Evolutionary conservation across 345 rosid genomes (phyloP).

Genomic region (Murraya koenigii): DNA sequence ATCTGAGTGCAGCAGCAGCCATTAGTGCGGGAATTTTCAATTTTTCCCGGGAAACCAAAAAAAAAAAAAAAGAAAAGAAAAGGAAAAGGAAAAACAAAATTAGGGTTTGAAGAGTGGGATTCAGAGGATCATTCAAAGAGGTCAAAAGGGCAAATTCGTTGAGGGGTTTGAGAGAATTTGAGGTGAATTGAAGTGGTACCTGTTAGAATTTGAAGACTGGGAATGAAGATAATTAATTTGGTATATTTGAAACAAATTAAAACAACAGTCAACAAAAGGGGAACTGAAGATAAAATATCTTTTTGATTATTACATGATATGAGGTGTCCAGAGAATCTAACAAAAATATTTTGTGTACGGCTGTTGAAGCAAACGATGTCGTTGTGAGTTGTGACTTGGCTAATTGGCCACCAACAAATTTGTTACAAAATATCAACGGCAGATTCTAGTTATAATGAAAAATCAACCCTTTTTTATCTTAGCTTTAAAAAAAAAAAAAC

Average conservation of each 20-base stretch:
- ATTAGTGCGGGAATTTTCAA: constrained; percentile 27
- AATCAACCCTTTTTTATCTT: background rate
- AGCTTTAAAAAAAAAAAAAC: no score
- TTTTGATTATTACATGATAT: background rate
- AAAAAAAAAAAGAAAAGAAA: no score
- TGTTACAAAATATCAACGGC: background rate
- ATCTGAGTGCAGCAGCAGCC: constrained; percentile 77
- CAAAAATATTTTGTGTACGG: background rate
- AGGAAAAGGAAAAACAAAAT: background rate
- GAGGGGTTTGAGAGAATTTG: constrained; percentile 3
- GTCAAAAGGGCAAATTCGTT: background rate
- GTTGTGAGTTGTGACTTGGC: constrained; percentile 3
- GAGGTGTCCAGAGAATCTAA: constrained; percentile 6
- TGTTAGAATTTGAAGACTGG: background rate
- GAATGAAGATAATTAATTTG: background rate
- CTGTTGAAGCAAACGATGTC: background rate
- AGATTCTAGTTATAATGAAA: background rate
- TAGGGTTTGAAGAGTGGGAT: background rate
- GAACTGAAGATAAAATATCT: background rate
- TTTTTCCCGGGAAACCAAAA: background rate
- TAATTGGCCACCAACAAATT: background rate
- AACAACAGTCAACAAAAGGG: background rate
- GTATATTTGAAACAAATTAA: background rate
- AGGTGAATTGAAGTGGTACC: constrained; percentile 13
- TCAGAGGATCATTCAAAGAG: constrained; percentile 4